Conservation (phyloP, 768 basidiomycete genomes). For the Phallus indusiatus region DNA sequence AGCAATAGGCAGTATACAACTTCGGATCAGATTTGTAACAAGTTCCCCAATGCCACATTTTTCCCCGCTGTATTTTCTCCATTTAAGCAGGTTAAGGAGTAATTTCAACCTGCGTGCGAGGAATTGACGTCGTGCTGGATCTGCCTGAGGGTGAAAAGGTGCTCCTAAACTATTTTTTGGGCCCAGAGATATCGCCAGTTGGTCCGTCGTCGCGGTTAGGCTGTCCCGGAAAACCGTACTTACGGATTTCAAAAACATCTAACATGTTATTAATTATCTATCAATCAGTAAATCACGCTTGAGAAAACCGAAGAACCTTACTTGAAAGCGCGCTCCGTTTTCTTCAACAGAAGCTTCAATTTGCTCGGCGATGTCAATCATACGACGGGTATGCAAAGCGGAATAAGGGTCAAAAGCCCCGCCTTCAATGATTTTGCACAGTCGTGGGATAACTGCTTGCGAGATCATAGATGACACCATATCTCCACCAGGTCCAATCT, state of each 20-base stretch:
- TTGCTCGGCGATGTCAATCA: slow-evolving; percentile 73
- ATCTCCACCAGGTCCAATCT: slow-evolving; percentile 77
- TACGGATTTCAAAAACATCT: slow-evolving; percentile 54
- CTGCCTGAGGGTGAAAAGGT: slow-evolving; percentile 67
- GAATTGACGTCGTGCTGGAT: slow-evolving; percentile 62
- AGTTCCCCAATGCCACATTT: slow-evolving; percentile 46
- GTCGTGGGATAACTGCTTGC: slow-evolving; percentile 67
- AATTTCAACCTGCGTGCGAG: slow-evolving; percentile 62
- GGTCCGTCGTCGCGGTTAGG: slow-evolving; percentile 38
- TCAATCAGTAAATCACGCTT: slow-evolving; percentile 1
- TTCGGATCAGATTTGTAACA: slow-evolving; percentile 45
- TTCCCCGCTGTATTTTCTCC: slow-evolving; percentile 66
- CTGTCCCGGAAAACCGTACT: slow-evolving; percentile 43
- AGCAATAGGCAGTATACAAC: slow-evolving; percentile 55
- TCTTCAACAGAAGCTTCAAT: slow-evolving; percentile 64
- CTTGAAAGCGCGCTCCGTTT: slow-evolving; percentile 30
- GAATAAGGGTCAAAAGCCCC: slow-evolving; percentile 84
- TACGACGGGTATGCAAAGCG: slow-evolving; percentile 42
- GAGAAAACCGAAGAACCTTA: slow-evolving; percentile 32
- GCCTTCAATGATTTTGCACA: slow-evolving; percentile 65
- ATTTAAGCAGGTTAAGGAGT: slow-evolving; percentile 59
- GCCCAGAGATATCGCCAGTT: slow-evolving; percentile 41
- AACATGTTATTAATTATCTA: slow-evolving; percentile 1
- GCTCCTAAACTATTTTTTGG: slow-evolving; percentile 25
- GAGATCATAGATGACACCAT: slow-evolving; percentile 81